These are phyloP conservation scores for Phialophora tarda DNA, from an alignment of 2,329 filamentous ascomycete species.

Conservation along the genomic window DNA sequence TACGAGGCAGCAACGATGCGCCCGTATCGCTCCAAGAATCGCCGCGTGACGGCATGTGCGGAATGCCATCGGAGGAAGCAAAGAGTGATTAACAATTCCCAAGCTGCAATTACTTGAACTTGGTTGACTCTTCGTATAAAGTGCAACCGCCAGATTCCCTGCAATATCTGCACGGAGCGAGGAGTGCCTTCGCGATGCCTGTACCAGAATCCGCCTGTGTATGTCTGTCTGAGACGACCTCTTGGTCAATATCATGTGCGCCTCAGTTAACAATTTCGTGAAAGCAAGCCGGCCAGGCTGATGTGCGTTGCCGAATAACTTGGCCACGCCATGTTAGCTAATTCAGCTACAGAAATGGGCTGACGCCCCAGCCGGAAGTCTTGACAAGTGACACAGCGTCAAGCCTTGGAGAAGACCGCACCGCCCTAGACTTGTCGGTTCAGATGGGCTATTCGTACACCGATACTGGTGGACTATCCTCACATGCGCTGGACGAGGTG, in stretches of 20 bases:
- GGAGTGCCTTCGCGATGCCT: constrained; percentile 2
- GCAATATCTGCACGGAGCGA: not conserved
- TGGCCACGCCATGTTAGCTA: not conserved
- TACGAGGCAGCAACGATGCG: not conserved
- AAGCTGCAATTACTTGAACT: not conserved
- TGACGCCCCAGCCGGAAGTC: not conserved
- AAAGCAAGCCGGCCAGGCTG: not conserved
- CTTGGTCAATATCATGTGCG: too few relatives aligned
- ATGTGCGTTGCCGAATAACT: not conserved
- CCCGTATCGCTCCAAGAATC: not conserved
- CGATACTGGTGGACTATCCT: not conserved
- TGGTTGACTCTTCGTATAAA: not conserved
- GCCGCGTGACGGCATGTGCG: not conserved
- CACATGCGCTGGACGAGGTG: not conserved
- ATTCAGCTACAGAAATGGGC: not conserved
- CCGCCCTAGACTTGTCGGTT: not conserved
- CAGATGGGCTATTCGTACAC: not conserved
- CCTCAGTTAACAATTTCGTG: not conserved
- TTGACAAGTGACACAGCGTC: not conserved
- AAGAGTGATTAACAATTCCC: not conserved
- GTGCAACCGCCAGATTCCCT: not conserved
- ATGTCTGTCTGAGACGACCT: not conserved
- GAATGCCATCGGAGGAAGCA: not conserved
- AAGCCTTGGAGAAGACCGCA: not conserved
- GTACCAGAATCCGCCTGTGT: not conserved